phyloP scores from a whole-genome alignment of 306 rosid species.

The Ziziphus jujuba region DNA sequence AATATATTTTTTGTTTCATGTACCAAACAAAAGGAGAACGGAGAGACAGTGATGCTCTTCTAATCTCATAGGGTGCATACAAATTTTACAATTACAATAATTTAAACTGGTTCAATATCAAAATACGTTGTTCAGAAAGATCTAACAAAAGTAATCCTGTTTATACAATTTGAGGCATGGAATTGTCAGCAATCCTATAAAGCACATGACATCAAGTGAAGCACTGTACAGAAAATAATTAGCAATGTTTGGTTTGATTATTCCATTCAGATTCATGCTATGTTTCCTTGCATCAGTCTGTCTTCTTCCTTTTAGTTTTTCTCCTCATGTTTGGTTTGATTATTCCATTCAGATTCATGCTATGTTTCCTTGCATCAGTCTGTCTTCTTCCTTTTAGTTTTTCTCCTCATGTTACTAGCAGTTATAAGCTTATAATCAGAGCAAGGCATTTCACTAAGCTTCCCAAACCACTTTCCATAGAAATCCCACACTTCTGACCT shows the following conservation, averaged over 20 bases:
- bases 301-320: constrained; percentile 35
- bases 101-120: too few relatives aligned
- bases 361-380: constrained; percentile 4
- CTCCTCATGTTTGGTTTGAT: constrained; percentile 42
- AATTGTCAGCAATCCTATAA: too few relatives aligned
- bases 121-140: too few relatives aligned
- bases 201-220: not conserved
- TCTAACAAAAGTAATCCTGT: too few relatives aligned
- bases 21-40: too few relatives aligned
- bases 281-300: constrained; percentile 5
- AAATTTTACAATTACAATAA: too few relatives aligned
- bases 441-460: constrained; percentile 37
- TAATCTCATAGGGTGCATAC: too few relatives aligned
- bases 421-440: constrained; percentile 46
- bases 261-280: not conserved
- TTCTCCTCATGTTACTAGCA: constrained; percentile 44
- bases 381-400: constrained; percentile 35
- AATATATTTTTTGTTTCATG: too few relatives aligned
- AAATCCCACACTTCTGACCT: constrained; percentile 63
- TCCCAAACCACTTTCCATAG: constrained; percentile 41
- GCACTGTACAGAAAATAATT: not conserved
- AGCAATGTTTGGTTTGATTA: not conserved
- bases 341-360: not conserved
- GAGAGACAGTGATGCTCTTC: too few relatives aligned
- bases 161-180: too few relatives aligned